These are phyloP conservation scores for Cladophialophora chaetospira DNA, from an alignment of 2,329 filamentous ascomycete species.

Conservation along the genomic window DNA sequence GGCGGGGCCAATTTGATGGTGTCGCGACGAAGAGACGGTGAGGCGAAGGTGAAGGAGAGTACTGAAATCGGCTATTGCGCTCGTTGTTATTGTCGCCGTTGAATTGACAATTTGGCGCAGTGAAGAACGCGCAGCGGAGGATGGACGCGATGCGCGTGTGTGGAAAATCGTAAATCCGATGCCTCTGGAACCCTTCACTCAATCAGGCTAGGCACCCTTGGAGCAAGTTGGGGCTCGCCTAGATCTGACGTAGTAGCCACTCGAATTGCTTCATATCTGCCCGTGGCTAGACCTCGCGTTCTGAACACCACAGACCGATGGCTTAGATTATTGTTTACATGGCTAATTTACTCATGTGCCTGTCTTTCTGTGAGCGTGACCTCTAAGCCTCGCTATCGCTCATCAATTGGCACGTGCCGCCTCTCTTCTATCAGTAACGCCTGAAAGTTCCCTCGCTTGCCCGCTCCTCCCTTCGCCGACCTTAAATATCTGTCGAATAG, in stretches of 20 bases:
- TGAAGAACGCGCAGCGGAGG: not conserved
- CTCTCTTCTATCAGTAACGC: constrained; percentile 5
- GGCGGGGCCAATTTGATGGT: too few species aligned
- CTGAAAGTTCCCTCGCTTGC: not conserved
- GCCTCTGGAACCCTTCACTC: too few species aligned
- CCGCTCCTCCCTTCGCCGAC: not conserved
- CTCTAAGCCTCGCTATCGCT: not conserved
- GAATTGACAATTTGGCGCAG: not conserved
- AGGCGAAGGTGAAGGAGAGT: not conserved
- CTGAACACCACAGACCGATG: not conserved
- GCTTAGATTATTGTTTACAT: not conserved
- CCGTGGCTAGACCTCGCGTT: constrained; percentile 9
- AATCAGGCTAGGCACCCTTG: not conserved
- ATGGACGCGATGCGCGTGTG: not conserved
- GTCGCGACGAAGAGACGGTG: too few species aligned
- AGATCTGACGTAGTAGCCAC: constrained; percentile 6
- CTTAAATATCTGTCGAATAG: constrained; percentile 2
- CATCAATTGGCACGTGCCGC: constrained; percentile 18
- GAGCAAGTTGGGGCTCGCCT: not conserved
- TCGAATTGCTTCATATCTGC: constrained; percentile 12
- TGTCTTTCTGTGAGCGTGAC: constrained; percentile 9
- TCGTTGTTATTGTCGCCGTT: not conserved
- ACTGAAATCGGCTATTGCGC: not conserved
- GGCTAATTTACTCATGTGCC: constrained; percentile 8
- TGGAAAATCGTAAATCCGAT: not conserved